phyloP scores from a whole-genome alignment of 129 eudicot species.

The Oenanthe sinensis region DNA sequence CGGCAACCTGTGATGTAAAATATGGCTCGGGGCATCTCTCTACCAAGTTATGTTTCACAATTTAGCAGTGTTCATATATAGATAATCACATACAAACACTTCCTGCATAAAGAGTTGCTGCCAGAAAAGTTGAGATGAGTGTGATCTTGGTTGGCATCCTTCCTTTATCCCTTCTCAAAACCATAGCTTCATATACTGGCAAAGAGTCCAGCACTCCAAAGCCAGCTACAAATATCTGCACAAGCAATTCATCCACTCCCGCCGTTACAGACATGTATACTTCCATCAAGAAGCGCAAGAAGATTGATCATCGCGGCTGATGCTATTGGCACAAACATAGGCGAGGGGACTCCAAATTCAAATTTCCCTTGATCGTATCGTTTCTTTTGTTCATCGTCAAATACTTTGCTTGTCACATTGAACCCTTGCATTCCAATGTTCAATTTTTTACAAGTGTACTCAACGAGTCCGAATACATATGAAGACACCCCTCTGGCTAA shows the following conservation, averaged over 20 bases:
- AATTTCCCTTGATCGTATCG: slow-evolving; percentile 62
- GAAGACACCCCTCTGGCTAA: slow-evolving; percentile 46
- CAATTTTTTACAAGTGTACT: slow-evolving; percentile 28
- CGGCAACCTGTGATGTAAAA: slow-evolving; percentile 22
- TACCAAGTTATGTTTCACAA: slow-evolving; percentile 22
- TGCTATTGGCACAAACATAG: slow-evolving; percentile 51
- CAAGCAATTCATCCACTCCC: slow-evolving; percentile 23
- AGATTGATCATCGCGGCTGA: slow-evolving; percentile 55
- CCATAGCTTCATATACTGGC: slow-evolving; percentile 73
- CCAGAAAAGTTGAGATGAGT: slow-evolving; percentile 27
- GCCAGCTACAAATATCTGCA: slow-evolving; percentile 43
- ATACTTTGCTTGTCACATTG: slow-evolving; percentile 71
- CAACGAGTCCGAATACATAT: slow-evolving; percentile 36
- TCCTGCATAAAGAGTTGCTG: slow-evolving; percentile 22
- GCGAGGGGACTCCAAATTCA: slow-evolving; percentile 65
- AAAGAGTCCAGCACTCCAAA: slow-evolving; percentile 48
- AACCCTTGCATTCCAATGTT: slow-evolving; percentile 51
- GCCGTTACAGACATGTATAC: neutral
- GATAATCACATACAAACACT: slow-evolving; percentile 1
- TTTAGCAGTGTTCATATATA: neutral
- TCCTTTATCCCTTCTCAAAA: slow-evolving; percentile 53
- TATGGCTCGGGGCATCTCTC: slow-evolving; percentile 60
- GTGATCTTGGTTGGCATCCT: slow-evolving; percentile 38
- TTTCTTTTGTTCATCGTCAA: slow-evolving; percentile 49
- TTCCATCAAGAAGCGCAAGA: slow-evolving; percentile 27